phyloP scores from a whole-genome alignment of 1,139 yeast species.

The Wickerhamomyces sp. region DNA sequence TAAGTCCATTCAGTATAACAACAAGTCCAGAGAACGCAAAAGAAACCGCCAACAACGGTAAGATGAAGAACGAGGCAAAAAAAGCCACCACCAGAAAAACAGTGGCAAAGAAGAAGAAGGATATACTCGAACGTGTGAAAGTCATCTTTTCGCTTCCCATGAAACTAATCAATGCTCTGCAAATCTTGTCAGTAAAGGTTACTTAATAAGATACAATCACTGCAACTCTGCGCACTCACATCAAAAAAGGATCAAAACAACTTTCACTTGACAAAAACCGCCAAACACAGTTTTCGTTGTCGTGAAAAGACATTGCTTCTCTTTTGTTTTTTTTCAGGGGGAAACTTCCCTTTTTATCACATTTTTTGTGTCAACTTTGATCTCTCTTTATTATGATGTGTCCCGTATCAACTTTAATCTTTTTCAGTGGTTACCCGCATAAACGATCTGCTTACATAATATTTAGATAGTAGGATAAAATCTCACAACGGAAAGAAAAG shows the following conservation, averaged over 20 bases:
- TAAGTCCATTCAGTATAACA: conserved; percentile 21
- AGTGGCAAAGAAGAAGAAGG: conserved; percentile 14
- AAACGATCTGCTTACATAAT: too few relatives aligned
- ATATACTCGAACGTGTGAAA: conserved; percentile 14
- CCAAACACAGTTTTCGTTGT: conserved; percentile 10
- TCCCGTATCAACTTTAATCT: background rate
- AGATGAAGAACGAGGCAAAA: conserved; percentile 16
- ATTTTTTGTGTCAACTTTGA: too few relatives aligned
- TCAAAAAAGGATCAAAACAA: conserved; percentile 7
- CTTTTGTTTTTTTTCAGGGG: too few relatives aligned
- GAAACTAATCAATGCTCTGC: background rate
- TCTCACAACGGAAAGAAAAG: too few relatives aligned
- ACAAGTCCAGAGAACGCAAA: conserved; percentile 23
- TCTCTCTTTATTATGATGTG: background rate
- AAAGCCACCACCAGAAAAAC: conserved; percentile 12
- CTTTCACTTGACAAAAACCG: conserved; percentile 8
- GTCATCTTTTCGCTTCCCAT: conserved; percentile 3
- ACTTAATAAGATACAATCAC: too few relatives aligned
- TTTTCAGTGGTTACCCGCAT: background rate
- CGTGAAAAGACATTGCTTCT: too few relatives aligned
- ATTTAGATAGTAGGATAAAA: too few relatives aligned
- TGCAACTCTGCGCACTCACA: too few relatives aligned
- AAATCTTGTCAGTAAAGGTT: too few relatives aligned
- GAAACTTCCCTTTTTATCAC: too few relatives aligned
- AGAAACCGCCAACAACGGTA: conserved; percentile 20